These are phyloP conservation scores for Calonectria leucothoes DNA, from an alignment of 2,329 filamentous ascomycete genomes.

Conservation along the genomic window DNA sequence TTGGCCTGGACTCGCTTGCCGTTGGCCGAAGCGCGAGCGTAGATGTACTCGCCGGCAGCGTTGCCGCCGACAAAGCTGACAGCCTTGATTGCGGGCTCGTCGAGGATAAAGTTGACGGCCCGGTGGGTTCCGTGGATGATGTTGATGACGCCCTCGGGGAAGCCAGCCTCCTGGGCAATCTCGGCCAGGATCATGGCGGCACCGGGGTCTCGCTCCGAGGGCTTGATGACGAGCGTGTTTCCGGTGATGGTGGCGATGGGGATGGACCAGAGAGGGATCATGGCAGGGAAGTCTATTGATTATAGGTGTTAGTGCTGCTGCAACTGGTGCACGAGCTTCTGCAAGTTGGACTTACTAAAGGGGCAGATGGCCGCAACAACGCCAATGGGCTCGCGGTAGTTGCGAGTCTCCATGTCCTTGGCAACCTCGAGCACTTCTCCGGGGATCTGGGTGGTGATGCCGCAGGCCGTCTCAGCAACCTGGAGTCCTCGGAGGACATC, in stretches of 20 bases:
- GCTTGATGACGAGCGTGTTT: slow-evolving; percentile 82
- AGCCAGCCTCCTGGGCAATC: slow-evolving; percentile 78
- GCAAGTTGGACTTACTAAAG: slow-evolving; percentile 65
- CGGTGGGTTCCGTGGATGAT: slow-evolving; percentile 73
- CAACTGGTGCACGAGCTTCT: not conserved
- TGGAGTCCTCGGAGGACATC: slow-evolving; percentile 80
- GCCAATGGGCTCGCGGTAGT: slow-evolving; percentile 77
- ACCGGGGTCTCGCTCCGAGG: slow-evolving; percentile 81
- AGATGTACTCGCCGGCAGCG: slow-evolving; percentile 77
- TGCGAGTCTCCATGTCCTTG: slow-evolving; percentile 83
- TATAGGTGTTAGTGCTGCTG: not conserved
- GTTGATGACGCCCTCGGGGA: slow-evolving; percentile 79
- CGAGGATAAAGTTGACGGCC: slow-evolving; percentile 76
- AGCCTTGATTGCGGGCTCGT: slow-evolving; percentile 75
- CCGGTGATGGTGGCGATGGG: slow-evolving; percentile 83
- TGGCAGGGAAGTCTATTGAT: slow-evolving; percentile 77
- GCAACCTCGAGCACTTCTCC: slow-evolving; percentile 80
- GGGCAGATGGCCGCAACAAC: slow-evolving; percentile 80
- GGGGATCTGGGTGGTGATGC: slow-evolving; percentile 77
- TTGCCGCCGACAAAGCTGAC: slow-evolving; percentile 76
- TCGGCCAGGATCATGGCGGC: slow-evolving; percentile 83
- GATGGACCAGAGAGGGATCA: slow-evolving; percentile 86
- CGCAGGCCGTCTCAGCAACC: slow-evolving; percentile 80
- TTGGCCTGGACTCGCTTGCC: slow-evolving; percentile 78
- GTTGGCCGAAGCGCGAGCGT: slow-evolving; percentile 70